Evolutionary conservation across 2,329 filamentous ascomycete species (phyloP), one percentile per base, ranked within the genome.

Genomic region (Sporothrix mexicana): DNA sequence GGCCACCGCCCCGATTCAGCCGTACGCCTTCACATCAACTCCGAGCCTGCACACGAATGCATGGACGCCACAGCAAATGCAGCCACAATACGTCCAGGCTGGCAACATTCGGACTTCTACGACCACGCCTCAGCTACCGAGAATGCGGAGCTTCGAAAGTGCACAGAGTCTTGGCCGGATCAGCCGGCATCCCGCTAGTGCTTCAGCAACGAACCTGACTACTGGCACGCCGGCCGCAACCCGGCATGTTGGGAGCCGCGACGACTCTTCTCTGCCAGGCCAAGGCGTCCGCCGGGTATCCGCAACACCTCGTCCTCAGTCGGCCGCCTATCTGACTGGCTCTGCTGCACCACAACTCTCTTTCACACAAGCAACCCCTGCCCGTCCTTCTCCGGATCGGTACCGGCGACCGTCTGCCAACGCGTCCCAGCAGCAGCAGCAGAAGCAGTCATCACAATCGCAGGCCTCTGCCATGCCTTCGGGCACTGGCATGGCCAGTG

Each of bases 341-440:
- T 78, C 82, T 3, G 77, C 83, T 1, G 57, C 57, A 13, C 81
- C 80, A 25, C 85, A 85, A 76, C 86, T 88, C 67, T 87, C 82
- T 75, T 90, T 80, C 82, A 86, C 77, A 78, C 91, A 82, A 81
- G 86, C 90, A 57, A 84, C 86, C 3, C 85, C 88, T 25, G 82
- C 85, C 62, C 94, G 94, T 78, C 85, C 90, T 25, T 90, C 92
- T 1, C 93, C 93, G 0, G 94, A 97, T 80, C 90, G 95, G 73
- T 98, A 98, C 80, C 88, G 94, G 77, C 91, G 94, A 69, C 81
- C 86, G 74, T 86, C 86, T 72, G 85, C 87, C 73, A 87, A 88
- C 76, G 85, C 71, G 2, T 25, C 23, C 2, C 73, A 73, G 57
- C 71, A 73, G 8, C 74, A 75, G 12, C 74, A 75, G 8, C 73